Conservation (phyloP, 768 basidiomycete genomes). For the Lactarius indigo region DNA sequence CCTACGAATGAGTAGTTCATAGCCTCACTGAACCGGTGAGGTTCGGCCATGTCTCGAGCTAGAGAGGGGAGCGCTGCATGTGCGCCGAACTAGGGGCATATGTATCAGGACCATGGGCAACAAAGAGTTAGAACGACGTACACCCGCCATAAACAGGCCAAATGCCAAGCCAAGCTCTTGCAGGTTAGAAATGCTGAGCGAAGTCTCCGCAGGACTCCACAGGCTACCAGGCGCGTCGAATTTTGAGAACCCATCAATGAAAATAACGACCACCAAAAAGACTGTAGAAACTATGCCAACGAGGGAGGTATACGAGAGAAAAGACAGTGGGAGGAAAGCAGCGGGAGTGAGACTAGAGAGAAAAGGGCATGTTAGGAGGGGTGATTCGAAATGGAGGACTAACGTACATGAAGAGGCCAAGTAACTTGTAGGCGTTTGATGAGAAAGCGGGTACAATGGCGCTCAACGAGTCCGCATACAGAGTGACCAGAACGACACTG, state of each 20-base stretch:
- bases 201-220: conserved; percentile 69
- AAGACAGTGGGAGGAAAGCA: conserved; percentile 77
- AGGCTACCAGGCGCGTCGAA: conserved; percentile 73
- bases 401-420: conserved; percentile 67
- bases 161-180: conserved; percentile 72
- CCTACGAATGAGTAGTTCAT: conserved; percentile 81
- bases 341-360: conserved; percentile 70
- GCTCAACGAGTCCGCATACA: conserved; percentile 85
- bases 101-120: neutral
- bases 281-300: conserved; percentile 79
- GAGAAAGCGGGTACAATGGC: conserved; percentile 66
- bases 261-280: conserved; percentile 68
- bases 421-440: conserved; percentile 67
- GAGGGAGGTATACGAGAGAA: conserved; percentile 86
- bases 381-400: neutral
- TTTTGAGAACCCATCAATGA: conserved; percentile 80
- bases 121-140: conserved; percentile 35
- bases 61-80: conserved; percentile 91
- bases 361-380: neutral
- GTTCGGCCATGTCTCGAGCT: conserved; percentile 85
- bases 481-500: conserved; percentile 82
- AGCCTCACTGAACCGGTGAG: conserved; percentile 74
- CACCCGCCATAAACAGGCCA: conserved; percentile 91
- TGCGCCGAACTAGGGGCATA: conserved; percentile 65
- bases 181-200: conserved; percentile 47